Conservation (phyloP, 257 asterid genomes). For the Asclepias syriaca region DNA sequence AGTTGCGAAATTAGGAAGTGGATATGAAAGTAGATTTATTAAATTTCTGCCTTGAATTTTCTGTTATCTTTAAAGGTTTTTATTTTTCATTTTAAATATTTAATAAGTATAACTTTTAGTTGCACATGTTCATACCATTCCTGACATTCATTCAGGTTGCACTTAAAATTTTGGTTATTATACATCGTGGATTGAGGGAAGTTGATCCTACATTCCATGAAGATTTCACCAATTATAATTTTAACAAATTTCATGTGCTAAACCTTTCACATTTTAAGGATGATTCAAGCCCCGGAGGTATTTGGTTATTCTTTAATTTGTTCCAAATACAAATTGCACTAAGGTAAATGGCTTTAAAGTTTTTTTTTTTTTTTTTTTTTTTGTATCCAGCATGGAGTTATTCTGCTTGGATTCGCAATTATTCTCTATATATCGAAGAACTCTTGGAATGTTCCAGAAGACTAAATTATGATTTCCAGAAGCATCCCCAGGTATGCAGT, state of each 20-base stretch:
- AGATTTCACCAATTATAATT: conserved; percentile 49
- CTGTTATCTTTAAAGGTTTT: not conserved
- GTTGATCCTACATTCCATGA: conserved; percentile 64
- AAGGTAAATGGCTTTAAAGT: conserved; percentile 22
- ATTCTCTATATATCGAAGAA: conserved; percentile 72
- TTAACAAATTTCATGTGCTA: conserved; percentile 47
- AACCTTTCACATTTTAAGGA: conserved; percentile 70
- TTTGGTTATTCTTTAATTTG: conserved; percentile 12
- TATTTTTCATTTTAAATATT: not conserved
- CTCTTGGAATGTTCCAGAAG: conserved; percentile 60
- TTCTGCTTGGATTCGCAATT: conserved; percentile 68
- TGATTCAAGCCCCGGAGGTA: conserved; percentile 64
- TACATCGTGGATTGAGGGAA: conserved; percentile 82
- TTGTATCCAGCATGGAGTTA: conserved; percentile 59
- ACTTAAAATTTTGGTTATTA: conserved; percentile 62
- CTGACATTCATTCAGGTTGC: conserved; percentile 53
- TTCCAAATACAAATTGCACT: conserved; percentile 4
- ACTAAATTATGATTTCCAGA: conserved; percentile 59
- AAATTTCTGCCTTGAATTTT: not conserved
- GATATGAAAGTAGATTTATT: not conserved
- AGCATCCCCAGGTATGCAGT: conserved; percentile 51
- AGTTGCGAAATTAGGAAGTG: not conserved
- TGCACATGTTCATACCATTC: not conserved
- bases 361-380: not conserved
- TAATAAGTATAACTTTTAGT: not conserved